Conservation (phyloP, 1,284 basidiomycete genomes). For the Ganoderma lucidum region DNA sequence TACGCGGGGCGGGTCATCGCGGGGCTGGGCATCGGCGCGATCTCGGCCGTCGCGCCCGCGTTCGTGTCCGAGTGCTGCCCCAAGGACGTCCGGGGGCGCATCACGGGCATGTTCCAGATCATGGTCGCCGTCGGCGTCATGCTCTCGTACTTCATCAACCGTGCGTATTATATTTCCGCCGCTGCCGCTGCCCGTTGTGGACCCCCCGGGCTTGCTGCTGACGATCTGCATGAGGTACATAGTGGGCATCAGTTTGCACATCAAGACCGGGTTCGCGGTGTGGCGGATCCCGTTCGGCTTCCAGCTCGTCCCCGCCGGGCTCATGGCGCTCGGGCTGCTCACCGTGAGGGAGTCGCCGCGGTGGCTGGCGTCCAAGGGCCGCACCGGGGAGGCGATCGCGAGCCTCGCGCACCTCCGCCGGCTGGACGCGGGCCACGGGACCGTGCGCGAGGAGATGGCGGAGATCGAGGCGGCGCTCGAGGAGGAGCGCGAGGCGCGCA, state of each 20-base stretch:
- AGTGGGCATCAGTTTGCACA: slow-evolving; percentile 71
- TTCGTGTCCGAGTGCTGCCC: slow-evolving; percentile 84
- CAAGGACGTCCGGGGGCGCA: slow-evolving; percentile 76
- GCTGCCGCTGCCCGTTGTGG: too few species aligned
- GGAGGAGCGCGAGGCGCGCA: slow-evolving; percentile 67
- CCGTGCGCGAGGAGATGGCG: slow-evolving; percentile 60
- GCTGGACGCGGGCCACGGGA: slow-evolving; percentile 52
- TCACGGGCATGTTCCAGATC: slow-evolving; percentile 84
- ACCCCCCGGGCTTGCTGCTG: too few species aligned
- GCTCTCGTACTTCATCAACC: slow-evolving; percentile 82
- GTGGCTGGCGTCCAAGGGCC: slow-evolving; percentile 46
- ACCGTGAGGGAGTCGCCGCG: slow-evolving; percentile 63
- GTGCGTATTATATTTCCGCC: slow-evolving; percentile 48
- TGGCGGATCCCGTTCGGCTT: slow-evolving; percentile 82
- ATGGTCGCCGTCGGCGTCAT: slow-evolving; percentile 81
- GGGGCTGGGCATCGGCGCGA: slow-evolving; percentile 74
- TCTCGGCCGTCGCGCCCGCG: slow-evolving; percentile 75
- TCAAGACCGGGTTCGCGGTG: slow-evolving; percentile 54
- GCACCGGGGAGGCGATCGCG: slow-evolving; percentile 41
- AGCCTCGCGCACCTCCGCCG: slow-evolving; percentile 66
- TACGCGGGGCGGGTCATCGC: slow-evolving; percentile 80
- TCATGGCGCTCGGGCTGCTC: slow-evolving; percentile 80
- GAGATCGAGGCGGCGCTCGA: slow-evolving; percentile 73
- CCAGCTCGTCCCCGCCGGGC: slow-evolving; percentile 80
- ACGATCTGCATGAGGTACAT: too few species aligned